These are phyloP conservation scores for Cochlearia excelsa DNA, from an alignment of 345 rosid species.

Conservation along the genomic window DNA sequence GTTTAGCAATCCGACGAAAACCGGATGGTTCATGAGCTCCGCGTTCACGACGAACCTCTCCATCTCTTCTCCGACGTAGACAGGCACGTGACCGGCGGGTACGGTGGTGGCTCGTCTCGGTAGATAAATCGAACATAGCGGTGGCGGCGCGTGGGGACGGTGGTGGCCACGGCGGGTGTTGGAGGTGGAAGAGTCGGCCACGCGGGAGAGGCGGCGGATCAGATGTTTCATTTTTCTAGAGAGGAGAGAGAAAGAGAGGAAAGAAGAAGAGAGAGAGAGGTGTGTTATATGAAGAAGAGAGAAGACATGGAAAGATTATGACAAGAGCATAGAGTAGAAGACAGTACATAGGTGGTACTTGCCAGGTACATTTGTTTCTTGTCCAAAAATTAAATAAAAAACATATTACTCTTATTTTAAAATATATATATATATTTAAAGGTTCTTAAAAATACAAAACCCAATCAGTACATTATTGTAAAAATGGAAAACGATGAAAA, in stretches of 20 bases:
- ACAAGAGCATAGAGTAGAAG: constrained; percentile 23
- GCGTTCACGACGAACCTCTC: constrained; percentile 85
- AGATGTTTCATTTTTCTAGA: constrained; percentile 64
- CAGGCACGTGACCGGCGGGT: constrained; percentile 85
- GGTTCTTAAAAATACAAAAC: too few species aligned
- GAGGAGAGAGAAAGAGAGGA: neutral
- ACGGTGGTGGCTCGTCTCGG: constrained; percentile 42
- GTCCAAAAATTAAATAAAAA: too few species aligned
- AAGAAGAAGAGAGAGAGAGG: constrained; percentile 1
- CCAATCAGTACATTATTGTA: too few species aligned
- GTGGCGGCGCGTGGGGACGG: constrained; percentile 16
- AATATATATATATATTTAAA: too few species aligned
- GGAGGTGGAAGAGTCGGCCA: constrained; percentile 64
- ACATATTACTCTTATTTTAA: too few species aligned
- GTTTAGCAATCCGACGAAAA: constrained; percentile 35
- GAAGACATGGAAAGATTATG: constrained; percentile 40
- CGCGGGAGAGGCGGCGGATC: constrained; percentile 30
- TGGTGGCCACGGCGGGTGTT: constrained; percentile 31
- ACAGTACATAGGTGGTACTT: constrained; percentile 41
- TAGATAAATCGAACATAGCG: constrained; percentile 27
- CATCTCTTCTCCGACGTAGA: constrained; percentile 96
- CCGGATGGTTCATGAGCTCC: constrained; percentile 80
- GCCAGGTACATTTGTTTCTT: constrained; percentile 37
- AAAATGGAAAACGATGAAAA: too few species aligned
- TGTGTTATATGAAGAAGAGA: constrained; percentile 10